Evolutionary conservation across 306 rosid species (phyloP).

Genomic region (Castanea crenata): DNA sequence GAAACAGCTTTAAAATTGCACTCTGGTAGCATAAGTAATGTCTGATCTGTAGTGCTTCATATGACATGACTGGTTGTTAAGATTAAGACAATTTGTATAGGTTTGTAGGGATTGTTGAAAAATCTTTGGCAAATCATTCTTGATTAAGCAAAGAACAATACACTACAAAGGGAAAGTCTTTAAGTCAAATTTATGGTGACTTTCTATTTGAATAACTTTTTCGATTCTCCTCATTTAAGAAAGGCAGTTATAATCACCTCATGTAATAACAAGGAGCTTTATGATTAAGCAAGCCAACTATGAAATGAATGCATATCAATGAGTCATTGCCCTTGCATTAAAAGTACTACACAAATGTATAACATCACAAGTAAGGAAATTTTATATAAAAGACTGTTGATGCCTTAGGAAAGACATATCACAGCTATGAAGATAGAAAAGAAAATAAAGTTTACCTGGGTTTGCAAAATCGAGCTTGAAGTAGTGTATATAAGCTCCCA

Average conservation of each 20-base stretch:
- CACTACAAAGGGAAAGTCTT: background rate
- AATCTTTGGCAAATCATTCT: background rate
- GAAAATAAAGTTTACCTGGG: slow-evolving; percentile 35
- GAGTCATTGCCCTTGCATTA: background rate
- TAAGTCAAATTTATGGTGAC: background rate
- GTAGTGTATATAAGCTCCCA: slow-evolving; percentile 99
- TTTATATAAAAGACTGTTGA: background rate
- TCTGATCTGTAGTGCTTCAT: too few relatives aligned
- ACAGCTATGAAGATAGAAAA: background rate
- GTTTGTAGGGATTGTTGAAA: background rate
- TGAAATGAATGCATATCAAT: background rate
- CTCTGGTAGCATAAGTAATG: too few relatives aligned
- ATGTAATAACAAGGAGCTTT: background rate
- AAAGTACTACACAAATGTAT: background rate
- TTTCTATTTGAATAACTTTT: background rate
- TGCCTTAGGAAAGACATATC: background rate
- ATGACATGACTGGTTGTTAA: background rate
- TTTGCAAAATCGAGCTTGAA: slow-evolving; percentile 72
- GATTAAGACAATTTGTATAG: background rate
- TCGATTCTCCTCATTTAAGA: background rate
- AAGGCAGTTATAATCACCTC: background rate
- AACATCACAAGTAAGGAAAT: background rate
- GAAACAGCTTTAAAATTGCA: too few relatives aligned
- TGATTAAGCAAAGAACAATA: background rate
- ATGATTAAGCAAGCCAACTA: background rate